Evolutionary conservation across 371 early-diverging fungal genomes (phyloP).

Genomic region (Lichtheimia hyalospora): DNA sequence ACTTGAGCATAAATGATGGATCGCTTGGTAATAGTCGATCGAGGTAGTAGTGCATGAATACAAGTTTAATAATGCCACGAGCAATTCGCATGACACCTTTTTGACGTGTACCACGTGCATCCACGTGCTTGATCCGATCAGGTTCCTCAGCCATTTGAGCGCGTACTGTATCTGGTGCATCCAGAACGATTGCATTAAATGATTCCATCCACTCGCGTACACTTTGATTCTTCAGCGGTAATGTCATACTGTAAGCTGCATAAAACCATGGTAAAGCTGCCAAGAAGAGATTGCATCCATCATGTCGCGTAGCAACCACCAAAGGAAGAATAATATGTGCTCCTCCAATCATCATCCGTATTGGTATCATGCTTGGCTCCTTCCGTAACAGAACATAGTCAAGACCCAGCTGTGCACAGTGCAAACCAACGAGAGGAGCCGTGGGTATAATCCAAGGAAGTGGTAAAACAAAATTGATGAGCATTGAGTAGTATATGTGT

Average conservation of each 20-base stretch:
- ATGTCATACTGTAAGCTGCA: conserved; percentile 24
- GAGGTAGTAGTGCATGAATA: conserved; percentile 9
- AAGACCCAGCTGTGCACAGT: too few species aligned
- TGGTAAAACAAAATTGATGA: too few species aligned
- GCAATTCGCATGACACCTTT: conserved; percentile 14
- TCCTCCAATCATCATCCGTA: too few species aligned
- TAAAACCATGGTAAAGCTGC: conserved; percentile 34
- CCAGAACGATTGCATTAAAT: conserved; percentile 20
- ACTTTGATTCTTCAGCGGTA: conserved; percentile 18
- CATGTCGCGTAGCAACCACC: too few species aligned
- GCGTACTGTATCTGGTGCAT: background rate
- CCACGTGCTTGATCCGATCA: background rate
- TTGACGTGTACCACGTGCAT: background rate
- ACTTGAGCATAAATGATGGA: conserved; percentile 8
- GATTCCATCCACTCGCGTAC: conserved; percentile 15
- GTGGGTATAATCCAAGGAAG: too few species aligned
- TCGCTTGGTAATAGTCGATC: conserved; percentile 21
- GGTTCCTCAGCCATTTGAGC: background rate
- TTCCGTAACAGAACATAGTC: too few species aligned
- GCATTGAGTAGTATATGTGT: too few species aligned
- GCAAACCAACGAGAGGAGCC: too few species aligned
- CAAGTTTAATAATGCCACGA: conserved; percentile 22
- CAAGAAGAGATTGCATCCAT: conserved; percentile 22
- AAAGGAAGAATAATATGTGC: too few species aligned
- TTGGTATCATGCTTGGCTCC: too few species aligned